phyloP scores from a whole-genome alignment of 768 basidiomycete species.

The Suillus sp. region DNA sequence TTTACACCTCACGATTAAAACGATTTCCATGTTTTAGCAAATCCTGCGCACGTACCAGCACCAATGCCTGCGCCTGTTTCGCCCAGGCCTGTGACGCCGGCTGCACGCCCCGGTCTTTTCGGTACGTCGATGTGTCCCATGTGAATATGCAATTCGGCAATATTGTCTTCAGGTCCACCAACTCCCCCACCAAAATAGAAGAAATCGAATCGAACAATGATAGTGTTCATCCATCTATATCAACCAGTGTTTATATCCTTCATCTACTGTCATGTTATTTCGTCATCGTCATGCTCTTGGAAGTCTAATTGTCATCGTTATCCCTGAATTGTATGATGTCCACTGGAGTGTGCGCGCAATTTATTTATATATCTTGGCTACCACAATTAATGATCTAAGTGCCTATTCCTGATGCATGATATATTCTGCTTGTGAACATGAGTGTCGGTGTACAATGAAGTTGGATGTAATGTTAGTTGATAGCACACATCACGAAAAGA shows the following conservation, averaged over 20 bases:
- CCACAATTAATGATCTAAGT: slow-evolving; percentile 1
- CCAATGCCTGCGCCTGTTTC: slow-evolving; percentile 38
- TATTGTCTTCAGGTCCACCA: slow-evolving; percentile 39
- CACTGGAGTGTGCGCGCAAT: neutral
- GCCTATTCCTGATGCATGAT: neutral
- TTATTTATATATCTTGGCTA: slow-evolving; percentile 2
- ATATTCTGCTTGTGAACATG: neutral
- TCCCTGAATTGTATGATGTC: slow-evolving; percentile 1
- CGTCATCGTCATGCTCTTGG: neutral
- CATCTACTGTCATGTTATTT: slow-evolving; percentile 2
- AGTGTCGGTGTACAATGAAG: neutral
- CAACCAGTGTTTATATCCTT: slow-evolving; percentile 4
- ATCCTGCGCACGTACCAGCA: slow-evolving; percentile 59
- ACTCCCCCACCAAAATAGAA: slow-evolving; percentile 49
- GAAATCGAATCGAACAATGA: neutral
- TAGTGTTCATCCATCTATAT: neutral
- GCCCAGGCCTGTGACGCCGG: slow-evolving; percentile 44
- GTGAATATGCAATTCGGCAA: neutral
- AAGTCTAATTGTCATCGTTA: neutral
- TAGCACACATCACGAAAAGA: slow-evolving; percentile 74
- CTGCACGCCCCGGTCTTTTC: slow-evolving; percentile 64
- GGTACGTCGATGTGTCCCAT: slow-evolving; percentile 40
- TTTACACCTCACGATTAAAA: slow-evolving; percentile 7
- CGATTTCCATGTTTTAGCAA: slow-evolving; percentile 45
- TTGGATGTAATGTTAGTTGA: slow-evolving; percentile 25